Conservation (phyloP, 345 rosid species). For the Brassica nigra region DNA sequence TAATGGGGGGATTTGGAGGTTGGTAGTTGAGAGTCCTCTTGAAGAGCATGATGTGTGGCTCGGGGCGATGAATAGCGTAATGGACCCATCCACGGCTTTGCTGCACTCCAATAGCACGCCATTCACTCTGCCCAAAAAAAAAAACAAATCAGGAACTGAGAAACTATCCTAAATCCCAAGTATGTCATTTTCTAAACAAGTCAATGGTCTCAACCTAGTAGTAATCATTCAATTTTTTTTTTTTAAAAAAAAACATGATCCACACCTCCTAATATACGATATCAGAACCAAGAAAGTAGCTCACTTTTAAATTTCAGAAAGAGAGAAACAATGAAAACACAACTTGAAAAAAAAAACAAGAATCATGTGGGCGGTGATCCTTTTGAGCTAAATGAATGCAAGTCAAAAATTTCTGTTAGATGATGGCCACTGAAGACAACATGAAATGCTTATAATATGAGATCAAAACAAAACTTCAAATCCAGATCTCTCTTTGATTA, state of each 20-base stretch:
- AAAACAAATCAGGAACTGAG: neutral
- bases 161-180: neutral
- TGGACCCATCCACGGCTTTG: conserved; percentile 99
- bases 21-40: conserved; percentile 88
- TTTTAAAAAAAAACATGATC: no score
- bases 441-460: no score
- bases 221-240: no score
- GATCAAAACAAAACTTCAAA: no score
- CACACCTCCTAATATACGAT: neutral
- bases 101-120: conserved; percentile 96
- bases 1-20: conserved; percentile 49
- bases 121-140: conserved; percentile 57
- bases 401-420: neutral
- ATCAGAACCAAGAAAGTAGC: neutral
- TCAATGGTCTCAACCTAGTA: neutral
- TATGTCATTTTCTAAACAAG: neutral
- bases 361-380: no score
- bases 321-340: no score
- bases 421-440: neutral
- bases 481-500: no score
- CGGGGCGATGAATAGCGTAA: conserved; percentile 96
- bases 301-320: neutral
- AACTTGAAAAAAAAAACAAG: no score
- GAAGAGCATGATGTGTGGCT: conserved; percentile 99
- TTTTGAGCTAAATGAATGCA: no score